These are phyloP conservation scores for Fusarium sp. DNA, from an alignment of 2,329 filamentous ascomycete genomes.

Conservation along the genomic window DNA sequence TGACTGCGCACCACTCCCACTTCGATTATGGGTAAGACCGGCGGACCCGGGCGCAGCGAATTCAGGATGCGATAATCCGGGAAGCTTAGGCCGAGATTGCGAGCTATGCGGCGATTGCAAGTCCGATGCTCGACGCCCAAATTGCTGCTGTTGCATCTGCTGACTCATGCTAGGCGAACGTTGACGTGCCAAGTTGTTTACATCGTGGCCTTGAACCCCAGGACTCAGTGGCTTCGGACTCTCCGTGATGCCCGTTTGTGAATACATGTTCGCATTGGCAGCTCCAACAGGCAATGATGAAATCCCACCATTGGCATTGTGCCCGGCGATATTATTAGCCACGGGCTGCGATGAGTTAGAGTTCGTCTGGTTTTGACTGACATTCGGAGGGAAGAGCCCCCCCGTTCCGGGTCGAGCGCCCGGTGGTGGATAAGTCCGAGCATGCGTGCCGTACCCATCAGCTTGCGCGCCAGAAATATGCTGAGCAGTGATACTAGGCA, in stretches of 20 bases:
- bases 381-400: conserved; percentile 71
- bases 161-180: conserved; percentile 74
- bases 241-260: conserved; percentile 80
- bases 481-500: conserved; percentile 79
- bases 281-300: conserved; percentile 60
- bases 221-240: conserved; percentile 87
- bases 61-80: conserved; percentile 52
- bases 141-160: conserved; percentile 72
- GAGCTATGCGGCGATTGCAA: conserved; percentile 64
- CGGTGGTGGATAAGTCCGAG: conserved; percentile 83
- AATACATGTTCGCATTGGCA: conserved; percentile 70
- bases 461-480: conserved; percentile 67
- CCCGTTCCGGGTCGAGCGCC: conserved; percentile 62
- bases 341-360: conserved; percentile 65
- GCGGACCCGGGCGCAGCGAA: conserved; percentile 49
- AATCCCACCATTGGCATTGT: conserved; percentile 62
- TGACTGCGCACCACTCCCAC: conserved; percentile 64
- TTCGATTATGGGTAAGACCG: conserved; percentile 48
- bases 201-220: conserved; percentile 64
- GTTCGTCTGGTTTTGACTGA: conserved; percentile 65
- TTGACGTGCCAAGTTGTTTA: conserved; percentile 63
- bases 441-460: conserved; percentile 67
- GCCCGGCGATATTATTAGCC: conserved; percentile 56
- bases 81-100: conserved; percentile 54
- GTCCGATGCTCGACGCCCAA: conserved; percentile 65